A percentile compares a stretch with the other conserved stretches of the same genome.
Evolutionary conservation across 2,329 filamentous ascomycete species (phyloP).

Genomic region (Diplodia scrobiculata): DNA sequence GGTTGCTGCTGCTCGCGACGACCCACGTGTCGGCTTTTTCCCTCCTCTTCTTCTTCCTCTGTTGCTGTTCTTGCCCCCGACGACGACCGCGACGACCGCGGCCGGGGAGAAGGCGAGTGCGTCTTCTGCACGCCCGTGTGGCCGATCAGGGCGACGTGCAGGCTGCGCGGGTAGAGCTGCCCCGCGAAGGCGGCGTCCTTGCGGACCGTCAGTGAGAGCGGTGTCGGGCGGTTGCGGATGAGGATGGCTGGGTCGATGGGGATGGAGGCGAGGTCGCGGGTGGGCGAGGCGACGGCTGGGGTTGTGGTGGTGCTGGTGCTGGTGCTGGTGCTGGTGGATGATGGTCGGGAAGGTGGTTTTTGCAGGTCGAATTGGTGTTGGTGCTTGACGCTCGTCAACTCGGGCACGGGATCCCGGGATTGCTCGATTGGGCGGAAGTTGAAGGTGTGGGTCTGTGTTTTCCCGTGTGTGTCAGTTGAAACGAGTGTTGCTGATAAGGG

Average conservation of each 20-base stretch:
- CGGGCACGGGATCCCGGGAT: slow-evolving; percentile 8
- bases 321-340: too few relatives aligned
- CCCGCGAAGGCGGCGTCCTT: slow-evolving; percentile 20
- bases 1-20: background rate
- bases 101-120: too few relatives aligned
- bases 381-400: slow-evolving; percentile 14
- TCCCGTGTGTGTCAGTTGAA: background rate
- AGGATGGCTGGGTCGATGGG: slow-evolving; percentile 7
- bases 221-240: slow-evolving; percentile 3
- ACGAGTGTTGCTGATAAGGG: background rate
- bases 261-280: slow-evolving; percentile 10
- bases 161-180: slow-evolving; percentile 12
- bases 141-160: slow-evolving; percentile 14
- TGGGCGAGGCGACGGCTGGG: background rate
- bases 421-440: slow-evolving; percentile 22
- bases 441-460: background rate
- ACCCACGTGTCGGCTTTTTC: slow-evolving; percentile 10
- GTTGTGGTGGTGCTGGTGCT: too few relatives aligned
- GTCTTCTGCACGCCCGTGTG: slow-evolving; percentile 4
- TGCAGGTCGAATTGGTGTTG: slow-evolving; percentile 20
- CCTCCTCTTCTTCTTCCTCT: background rate
- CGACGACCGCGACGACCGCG: background rate
- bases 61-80: background rate
- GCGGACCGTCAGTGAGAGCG: slow-evolving; percentile 7
- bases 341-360: background rate